Percentiles rank a stretch among this genome's conserved stretches.
These are phyloP conservation scores for Lenwebbia sp. DNA, from an alignment of 345 rosid genomes.

Conservation along the genomic window DNA sequence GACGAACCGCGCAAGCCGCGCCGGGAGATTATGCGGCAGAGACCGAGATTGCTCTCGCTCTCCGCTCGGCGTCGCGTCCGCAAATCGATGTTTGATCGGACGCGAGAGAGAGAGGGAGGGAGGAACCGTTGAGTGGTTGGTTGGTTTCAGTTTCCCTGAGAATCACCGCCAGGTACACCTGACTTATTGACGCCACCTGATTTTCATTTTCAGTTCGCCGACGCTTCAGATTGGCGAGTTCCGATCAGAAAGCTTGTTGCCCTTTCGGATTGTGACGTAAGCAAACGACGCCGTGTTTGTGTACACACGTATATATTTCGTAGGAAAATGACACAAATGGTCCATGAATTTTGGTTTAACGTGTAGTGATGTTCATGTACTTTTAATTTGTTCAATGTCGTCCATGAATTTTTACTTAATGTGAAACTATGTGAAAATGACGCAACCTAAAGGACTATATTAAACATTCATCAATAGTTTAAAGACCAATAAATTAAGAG, in stretches of 20 bases:
- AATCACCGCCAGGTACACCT: background rate
- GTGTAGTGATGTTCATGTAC: too few relatives aligned
- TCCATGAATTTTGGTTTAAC: too few relatives aligned
- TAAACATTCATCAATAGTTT: accelerated
- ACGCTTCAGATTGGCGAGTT: background rate
- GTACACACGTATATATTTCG: background rate
- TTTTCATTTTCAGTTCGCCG: background rate
- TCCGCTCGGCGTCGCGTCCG: background rate
- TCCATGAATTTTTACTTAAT: background rate
- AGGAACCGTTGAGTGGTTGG: conserved; percentile 2
- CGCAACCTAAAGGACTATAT: accelerated
- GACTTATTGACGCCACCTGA: background rate
- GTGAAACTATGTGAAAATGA: background rate
- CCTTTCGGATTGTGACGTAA: background rate
- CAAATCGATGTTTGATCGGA: too few relatives aligned
- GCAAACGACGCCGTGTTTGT: background rate
- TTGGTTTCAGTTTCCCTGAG: background rate
- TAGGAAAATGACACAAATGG: accelerated
- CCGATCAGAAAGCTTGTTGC: background rate
- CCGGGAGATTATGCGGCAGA: background rate
- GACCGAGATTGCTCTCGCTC: background rate
- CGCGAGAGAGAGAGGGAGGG: background rate
- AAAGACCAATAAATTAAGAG: accelerated
- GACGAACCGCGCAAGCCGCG: background rate
- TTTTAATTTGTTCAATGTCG: too few relatives aligned